Base-by-base conservation (phyloP, 257 asterid genomes). In the Asclepias syriaca region DNA sequence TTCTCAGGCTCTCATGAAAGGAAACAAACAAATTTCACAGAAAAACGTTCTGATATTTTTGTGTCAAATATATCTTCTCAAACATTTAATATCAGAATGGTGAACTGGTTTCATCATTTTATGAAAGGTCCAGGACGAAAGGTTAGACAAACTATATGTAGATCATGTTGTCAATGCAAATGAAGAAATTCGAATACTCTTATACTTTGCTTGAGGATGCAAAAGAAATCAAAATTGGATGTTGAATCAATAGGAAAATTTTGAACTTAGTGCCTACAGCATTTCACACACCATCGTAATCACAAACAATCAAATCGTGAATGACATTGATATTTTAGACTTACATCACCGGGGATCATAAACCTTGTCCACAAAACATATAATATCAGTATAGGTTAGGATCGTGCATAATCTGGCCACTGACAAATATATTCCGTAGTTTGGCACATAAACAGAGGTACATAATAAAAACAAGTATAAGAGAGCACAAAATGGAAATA, bases 401-500 rank as follows among this genome's bases (percentile, higher is more conserved):
- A 61, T 15, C 22, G 16, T 46, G 13, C 12, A 27, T 34, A 61
- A 61, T 5, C 45, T 6, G 0, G 18, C 19, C n/a, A 59, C 40
- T 24, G 15, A 59, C 6, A 59, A 59, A 59, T 12, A 13, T 40
- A 32, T 3, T 29, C 6, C 22, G 13, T 5, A 12, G n/a, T 15
- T 40, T 16, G 24, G 43, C 37, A 15, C n/a, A 57, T 5, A 39
- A 56, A 71, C 9, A 2, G 24, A 57, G 8, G 22, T 29, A 39
- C 2, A 22, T 13, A 24, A n/a, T n/a, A 29, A 29, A 19, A 49
- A 43, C 5, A 66, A 24, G 7, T 43, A 50, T 39, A 22, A 66
- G 66, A 48, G 56, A 66, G 24, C 13, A 46, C 34, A 39, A 58
- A 5, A 45, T 32, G 29, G 22, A 68, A 75, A 55, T 32, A 94